A percentile compares a stretch with the other conserved stretches of the same genome.
Conservation (phyloP, 2,329 filamentous ascomycete genomes). For the Arthrobotrys pseudoclavata region DNA sequence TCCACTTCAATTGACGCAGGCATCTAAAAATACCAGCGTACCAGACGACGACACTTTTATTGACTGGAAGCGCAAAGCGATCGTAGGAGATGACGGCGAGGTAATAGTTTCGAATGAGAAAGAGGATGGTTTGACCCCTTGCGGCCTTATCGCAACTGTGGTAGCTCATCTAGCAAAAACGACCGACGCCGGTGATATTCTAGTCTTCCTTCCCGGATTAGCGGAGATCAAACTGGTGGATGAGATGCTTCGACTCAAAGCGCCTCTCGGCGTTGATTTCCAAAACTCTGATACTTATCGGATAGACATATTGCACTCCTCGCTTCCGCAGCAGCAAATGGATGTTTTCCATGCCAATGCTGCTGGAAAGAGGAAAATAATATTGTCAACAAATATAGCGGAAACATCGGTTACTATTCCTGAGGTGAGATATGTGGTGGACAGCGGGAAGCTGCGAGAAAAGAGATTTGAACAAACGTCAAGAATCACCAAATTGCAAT, state of each 20-base stretch:
- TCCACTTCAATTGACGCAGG: conserved; percentile 12
- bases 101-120: conserved; percentile 63
- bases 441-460: conserved; percentile 67
- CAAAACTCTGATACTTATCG: conserved; percentile 66
- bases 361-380: conserved; percentile 68
- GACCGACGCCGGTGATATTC: conserved; percentile 67
- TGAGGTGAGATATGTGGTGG: conserved; percentile 70
- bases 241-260: conserved; percentile 65
- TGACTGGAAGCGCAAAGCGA: conserved; percentile 66
- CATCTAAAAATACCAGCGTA: conserved; percentile 29
- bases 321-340: conserved; percentile 67
- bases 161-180: conserved; percentile 69
- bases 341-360: conserved; percentile 67
- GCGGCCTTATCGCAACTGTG: conserved; percentile 67
- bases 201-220: conserved; percentile 69
- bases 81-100: conserved; percentile 63
- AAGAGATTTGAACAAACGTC: conserved; percentile 67
- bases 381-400: conserved; percentile 70
- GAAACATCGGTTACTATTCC: conserved; percentile 71
- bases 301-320: conserved; percentile 69
- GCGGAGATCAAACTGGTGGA: conserved; percentile 64
- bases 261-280: conserved; percentile 67
- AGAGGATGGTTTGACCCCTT: conserved; percentile 67
- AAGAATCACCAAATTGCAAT: conserved; percentile 66
- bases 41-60: conserved; percentile 64